Evolutionary conservation across 805 yeast genomes (phyloP).

Genomic region (Saccharomycopsis oosterbeekiorum): DNA sequence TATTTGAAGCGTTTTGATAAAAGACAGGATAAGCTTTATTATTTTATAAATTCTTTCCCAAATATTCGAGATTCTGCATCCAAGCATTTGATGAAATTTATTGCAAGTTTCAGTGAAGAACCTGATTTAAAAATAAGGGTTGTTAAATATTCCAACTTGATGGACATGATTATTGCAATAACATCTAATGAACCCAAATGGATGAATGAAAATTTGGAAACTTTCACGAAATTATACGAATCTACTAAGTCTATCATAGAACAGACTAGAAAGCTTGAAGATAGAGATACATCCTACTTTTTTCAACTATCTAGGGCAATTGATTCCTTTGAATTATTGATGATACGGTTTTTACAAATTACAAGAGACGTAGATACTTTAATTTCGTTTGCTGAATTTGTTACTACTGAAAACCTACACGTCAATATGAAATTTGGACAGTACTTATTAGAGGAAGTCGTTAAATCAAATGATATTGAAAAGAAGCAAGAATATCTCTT

Average conservation of each 20-base stretch:
- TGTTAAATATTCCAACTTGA: slow-evolving; percentile 59
- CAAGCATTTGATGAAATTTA: slow-evolving; percentile 39
- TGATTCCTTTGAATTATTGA: slow-evolving; percentile 45
- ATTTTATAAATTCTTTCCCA: slow-evolving; percentile 41
- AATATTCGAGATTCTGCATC: slow-evolving; percentile 51
- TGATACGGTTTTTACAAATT: slow-evolving; percentile 29
- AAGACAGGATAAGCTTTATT: slow-evolving; percentile 38
- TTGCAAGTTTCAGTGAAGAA: slow-evolving; percentile 40
- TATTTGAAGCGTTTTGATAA: slow-evolving; percentile 58
- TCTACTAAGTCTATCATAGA: slow-evolving; percentile 35
- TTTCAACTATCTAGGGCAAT: slow-evolving; percentile 66
- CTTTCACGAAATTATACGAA: slow-evolving; percentile 34
- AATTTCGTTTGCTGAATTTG: slow-evolving; percentile 33
- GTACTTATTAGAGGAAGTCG: slow-evolving; percentile 47
- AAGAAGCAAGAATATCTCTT: slow-evolving; percentile 42
- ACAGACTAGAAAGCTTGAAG: slow-evolving; percentile 32
- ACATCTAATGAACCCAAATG: slow-evolving; percentile 42
- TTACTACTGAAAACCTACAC: slow-evolving; percentile 37
- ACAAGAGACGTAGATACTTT: slow-evolving; percentile 29
- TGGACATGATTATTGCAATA: slow-evolving; percentile 56
- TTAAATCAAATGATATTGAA: slow-evolving; percentile 38
- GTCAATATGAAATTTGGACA: slow-evolving; percentile 36
- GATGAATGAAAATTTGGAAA: slow-evolving; percentile 42
- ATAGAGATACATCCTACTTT: slow-evolving; percentile 46
- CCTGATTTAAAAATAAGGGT: slow-evolving; percentile 43